phyloP scores from a whole-genome alignment of 306 rosid species.

The Rubus idaeus region DNA sequence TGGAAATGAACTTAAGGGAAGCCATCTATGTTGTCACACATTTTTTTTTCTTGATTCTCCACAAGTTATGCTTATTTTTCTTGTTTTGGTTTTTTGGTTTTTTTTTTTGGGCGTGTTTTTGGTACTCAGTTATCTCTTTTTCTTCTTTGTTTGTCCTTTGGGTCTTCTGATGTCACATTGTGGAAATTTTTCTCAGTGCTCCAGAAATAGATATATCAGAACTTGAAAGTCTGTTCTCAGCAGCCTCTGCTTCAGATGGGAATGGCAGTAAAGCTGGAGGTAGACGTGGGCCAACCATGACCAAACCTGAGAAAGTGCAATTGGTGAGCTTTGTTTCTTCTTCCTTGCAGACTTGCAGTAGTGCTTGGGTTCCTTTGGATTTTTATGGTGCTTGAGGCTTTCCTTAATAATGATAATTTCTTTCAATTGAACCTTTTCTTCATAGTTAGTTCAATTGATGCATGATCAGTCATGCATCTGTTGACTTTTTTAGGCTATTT shows the following conservation, averaged over 20 bases:
- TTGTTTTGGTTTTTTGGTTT: neutral
- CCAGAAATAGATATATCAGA: constrained; percentile 98
- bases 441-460: neutral
- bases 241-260: constrained; percentile 80
- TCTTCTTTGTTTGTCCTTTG: neutral
- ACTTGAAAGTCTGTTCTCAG: constrained; percentile 94
- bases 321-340: constrained; percentile 53
- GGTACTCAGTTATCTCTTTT: neutral
- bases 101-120: neutral
- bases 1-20: neutral
- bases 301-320: constrained; percentile 94
- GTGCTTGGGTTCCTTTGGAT: neutral
- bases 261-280: constrained; percentile 58
- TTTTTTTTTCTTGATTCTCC: neutral
- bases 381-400: neutral
- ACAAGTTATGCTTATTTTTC: constrained; percentile 14
- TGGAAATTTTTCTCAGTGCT: constrained; percentile 57
- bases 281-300: constrained; percentile 84
- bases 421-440: neutral
- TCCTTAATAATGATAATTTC: neutral
- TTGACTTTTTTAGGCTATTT: neutral
- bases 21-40: neutral
- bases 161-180: constrained; percentile 33
- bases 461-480: neutral
- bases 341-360: neutral